Conservation (phyloP, 2,329 filamentous ascomycete species). For the Microascus cirrosus region DNA sequence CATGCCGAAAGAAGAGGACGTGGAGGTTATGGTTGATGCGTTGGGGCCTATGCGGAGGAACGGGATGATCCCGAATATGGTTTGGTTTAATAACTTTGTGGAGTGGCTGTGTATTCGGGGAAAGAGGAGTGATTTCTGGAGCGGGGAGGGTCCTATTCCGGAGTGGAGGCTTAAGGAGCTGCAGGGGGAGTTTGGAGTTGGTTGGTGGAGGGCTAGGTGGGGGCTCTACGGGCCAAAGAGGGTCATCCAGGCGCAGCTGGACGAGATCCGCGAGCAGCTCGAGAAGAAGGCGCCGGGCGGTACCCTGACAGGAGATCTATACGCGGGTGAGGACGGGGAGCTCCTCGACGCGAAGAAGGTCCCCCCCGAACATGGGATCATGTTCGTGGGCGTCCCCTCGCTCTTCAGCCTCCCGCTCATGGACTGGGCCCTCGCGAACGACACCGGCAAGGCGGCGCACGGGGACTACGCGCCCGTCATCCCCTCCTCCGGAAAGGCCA, state of each 20-base stretch:
- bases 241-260: constrained; percentile 18
- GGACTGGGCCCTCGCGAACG: too few species aligned
- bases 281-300: too few species aligned
- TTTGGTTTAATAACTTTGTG: constrained; percentile 28
- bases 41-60: constrained; percentile 17
- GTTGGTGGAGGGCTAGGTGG: constrained; percentile 35
- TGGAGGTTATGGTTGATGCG: constrained; percentile 21
- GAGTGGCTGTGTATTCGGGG: constrained; percentile 26
- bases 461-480: too few species aligned
- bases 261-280: too few species aligned
- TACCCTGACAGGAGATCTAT: too few species aligned
- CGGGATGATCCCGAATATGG: constrained; percentile 30
- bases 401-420: too few species aligned
- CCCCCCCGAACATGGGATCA: too few species aligned
- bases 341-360: too few species aligned
- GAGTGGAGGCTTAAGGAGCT: constrained; percentile 28
- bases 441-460: too few species aligned
- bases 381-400: too few species aligned
- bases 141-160: constrained; percentile 18
- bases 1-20: constrained; percentile 22
- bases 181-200: constrained; percentile 25
- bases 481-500: too few species aligned
- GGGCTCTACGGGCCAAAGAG: constrained; percentile 22
- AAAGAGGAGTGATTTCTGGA: constrained; percentile 16
- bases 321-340: too few species aligned